Evolutionary conservation across 2,329 filamentous ascomycete genomes (phyloP).

Genomic region (Colletotrichum liaoningense): DNA sequence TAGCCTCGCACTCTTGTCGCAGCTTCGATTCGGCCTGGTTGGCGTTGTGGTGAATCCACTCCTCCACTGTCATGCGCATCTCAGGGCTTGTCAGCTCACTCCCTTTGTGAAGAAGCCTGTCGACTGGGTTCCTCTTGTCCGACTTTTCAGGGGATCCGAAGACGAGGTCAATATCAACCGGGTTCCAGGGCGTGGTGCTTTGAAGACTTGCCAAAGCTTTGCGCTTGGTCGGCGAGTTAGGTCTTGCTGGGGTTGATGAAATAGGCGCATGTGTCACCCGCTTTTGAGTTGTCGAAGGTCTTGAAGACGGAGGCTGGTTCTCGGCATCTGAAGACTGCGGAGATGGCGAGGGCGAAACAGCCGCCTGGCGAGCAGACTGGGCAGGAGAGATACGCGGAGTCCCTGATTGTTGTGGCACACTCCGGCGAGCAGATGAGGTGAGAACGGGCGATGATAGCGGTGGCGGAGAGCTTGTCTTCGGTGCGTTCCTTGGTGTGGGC

Average conservation of each 20-base stretch:
- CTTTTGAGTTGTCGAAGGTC: constrained; percentile 60
- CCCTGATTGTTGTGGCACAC: constrained; percentile 56
- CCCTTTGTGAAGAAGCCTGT: constrained; percentile 64
- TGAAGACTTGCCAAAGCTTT: constrained; percentile 67
- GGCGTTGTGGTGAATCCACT: constrained; percentile 91
- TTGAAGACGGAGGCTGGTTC: constrained; percentile 80
- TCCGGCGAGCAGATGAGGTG: constrained; percentile 36
- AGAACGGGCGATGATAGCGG: constrained; percentile 40
- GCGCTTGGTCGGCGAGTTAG: constrained; percentile 71
- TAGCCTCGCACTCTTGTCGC: constrained; percentile 82
- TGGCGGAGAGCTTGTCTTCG: constrained; percentile 43
- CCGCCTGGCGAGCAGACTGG: constrained; percentile 63
- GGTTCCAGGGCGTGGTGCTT: constrained; percentile 74
- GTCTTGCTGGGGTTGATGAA: constrained; percentile 50
- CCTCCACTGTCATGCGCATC: constrained; percentile 90
- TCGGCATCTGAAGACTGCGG: constrained; percentile 84
- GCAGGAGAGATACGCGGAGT: constrained; percentile 52
- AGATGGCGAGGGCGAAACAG: constrained; percentile 72
- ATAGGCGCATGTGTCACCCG: constrained; percentile 59
- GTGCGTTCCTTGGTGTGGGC: constrained; percentile 29
- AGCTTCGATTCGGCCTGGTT: constrained; percentile 82
- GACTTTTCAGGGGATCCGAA: constrained; percentile 62
- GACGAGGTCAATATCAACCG: constrained; percentile 80
- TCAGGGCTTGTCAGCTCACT: constrained; percentile 78
- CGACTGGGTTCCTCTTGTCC: constrained; percentile 65